These are phyloP conservation scores for Cryptococcus deneoformans DNA, from an alignment of 1,284 basidiomycete genomes.

Conservation along the genomic window DNA sequence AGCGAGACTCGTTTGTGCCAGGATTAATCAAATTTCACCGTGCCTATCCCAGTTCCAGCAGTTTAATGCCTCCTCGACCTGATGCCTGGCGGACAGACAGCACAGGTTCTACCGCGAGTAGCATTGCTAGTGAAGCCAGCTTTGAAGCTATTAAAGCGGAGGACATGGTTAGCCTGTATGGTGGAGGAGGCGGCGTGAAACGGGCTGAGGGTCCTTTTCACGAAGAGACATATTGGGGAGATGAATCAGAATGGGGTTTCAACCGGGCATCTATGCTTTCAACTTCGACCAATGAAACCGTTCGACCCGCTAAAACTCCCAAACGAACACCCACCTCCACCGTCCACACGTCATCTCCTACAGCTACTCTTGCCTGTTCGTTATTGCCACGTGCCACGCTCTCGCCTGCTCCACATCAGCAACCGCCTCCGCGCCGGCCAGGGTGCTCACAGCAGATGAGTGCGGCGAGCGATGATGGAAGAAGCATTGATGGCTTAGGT, in stretches of 20 bases:
- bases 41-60: constrained; percentile 4
- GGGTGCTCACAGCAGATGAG: background rate
- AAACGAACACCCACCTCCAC: constrained; percentile 3
- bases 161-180: constrained; percentile 26
- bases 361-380: constrained; percentile 1
- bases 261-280: constrained; percentile 10
- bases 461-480: background rate
- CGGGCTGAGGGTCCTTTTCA: constrained; percentile 8
- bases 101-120: constrained; percentile 10
- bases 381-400: background rate
- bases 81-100: constrained; percentile 9
- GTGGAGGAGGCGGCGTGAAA: constrained; percentile 3
- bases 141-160: constrained; percentile 29
- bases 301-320: background rate
- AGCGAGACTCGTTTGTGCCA: constrained; percentile 8
- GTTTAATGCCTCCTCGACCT: constrained; percentile 4
- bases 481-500: background rate
- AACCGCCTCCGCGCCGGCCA: constrained; percentile 3
- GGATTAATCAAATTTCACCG: constrained; percentile 28
- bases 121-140: constrained; percentile 18
- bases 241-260: constrained; percentile 4
- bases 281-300: background rate
- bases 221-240: background rate
- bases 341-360: background rate
- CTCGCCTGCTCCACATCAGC: background rate